Conservation (phyloP, 148 eudicot genomes). For the Amaranthus cruentus region DNA sequence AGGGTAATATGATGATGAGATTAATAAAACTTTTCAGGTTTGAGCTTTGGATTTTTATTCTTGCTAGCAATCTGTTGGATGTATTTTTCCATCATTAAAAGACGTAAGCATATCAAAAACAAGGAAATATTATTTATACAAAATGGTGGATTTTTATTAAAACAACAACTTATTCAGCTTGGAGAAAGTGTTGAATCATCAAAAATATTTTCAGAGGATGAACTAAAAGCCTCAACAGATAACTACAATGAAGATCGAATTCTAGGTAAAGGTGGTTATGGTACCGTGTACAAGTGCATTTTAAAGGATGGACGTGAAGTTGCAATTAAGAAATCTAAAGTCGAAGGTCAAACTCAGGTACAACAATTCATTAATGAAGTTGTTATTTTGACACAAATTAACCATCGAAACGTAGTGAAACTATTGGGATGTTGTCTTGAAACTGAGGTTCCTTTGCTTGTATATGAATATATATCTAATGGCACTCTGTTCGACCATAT, state of each 20-base stretch:
- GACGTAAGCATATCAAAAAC: conserved; percentile 9
- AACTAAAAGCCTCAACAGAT: conserved; percentile 15
- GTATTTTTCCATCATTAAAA: neutral
- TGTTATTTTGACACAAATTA: conserved; percentile 22
- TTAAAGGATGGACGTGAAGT: conserved; percentile 19
- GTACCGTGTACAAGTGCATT: conserved; percentile 21
- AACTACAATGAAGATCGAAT: conserved; percentile 19
- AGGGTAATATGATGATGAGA: neutral
- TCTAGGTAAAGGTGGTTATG: conserved; percentile 24
- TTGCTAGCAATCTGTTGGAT: neutral
- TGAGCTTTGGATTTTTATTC: conserved; percentile 7
- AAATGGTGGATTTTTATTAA: conserved; percentile 24
- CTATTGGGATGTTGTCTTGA: conserved; percentile 28
- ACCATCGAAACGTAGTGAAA: conserved; percentile 31
- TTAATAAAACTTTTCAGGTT: conserved; percentile 10
- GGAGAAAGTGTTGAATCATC: conserved; percentile 1
- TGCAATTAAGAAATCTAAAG: conserved; percentile 18
- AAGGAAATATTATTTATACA: conserved; percentile 18
- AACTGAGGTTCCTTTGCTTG: conserved; percentile 24
- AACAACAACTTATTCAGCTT: conserved; percentile 9
- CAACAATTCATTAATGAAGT: conserved; percentile 27
- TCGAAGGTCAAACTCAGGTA: conserved; percentile 17
- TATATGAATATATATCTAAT: conserved; percentile 20
- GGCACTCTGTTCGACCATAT: conserved; percentile 24
- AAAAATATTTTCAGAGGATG: conserved; percentile 16